These are phyloP conservation scores for Triticum monococcum DNA, from an alignment of 176 grass and related monocot genomes.

Conservation along the genomic window DNA sequence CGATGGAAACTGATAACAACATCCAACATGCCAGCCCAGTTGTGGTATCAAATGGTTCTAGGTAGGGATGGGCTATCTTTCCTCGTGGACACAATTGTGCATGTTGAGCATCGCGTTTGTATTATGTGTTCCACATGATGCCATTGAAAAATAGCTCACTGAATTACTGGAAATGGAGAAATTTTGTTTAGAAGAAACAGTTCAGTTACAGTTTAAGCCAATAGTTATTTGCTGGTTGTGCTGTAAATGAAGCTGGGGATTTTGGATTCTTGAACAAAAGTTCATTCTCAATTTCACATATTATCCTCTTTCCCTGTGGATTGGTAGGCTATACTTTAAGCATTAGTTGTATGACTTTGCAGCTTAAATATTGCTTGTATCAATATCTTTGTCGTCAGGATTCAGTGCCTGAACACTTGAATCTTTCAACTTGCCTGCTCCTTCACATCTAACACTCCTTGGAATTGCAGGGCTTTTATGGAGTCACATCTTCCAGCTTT, in stretches of 20 bases:
- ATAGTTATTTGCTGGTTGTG: background rate
- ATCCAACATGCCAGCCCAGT: background rate
- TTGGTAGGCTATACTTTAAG: background rate
- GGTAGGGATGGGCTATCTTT: background rate
- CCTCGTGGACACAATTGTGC: background rate
- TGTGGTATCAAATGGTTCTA: background rate
- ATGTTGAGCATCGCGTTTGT: background rate
- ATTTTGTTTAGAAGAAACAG: background rate
- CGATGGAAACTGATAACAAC: background rate
- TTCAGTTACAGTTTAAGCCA: background rate
- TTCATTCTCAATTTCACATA: background rate
- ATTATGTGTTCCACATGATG: background rate
- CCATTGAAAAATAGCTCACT: background rate
- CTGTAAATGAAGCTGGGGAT: background rate
- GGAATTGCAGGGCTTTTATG: conserved; percentile 78
- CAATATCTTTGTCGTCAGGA: background rate
- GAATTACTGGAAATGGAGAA: background rate
- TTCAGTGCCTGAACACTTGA: background rate
- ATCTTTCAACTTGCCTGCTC: background rate
- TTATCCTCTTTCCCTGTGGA: background rate
- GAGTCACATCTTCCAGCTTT: conserved; percentile 67
- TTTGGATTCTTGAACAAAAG: background rate
- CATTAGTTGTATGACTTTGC: background rate
- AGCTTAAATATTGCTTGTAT: background rate
- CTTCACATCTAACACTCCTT: background rate